phyloP scores from a whole-genome alignment of 371 early-diverging fungal genomes.

The Dinochytrium kinnereticum region DNA sequence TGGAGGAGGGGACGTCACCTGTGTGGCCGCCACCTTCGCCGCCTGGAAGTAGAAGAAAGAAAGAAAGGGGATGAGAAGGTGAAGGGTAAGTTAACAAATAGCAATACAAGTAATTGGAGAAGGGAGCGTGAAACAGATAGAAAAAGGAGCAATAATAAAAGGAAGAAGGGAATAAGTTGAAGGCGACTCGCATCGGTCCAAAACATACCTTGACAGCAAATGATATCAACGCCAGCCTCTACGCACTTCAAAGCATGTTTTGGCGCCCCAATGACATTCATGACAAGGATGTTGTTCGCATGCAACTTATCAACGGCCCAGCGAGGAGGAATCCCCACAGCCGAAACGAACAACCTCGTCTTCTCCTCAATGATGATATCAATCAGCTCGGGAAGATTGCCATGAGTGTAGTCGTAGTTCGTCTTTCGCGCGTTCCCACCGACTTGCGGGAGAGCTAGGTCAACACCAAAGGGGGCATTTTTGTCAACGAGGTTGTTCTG shows the following conservation, averaged over 20 bases:
- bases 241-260: constrained; percentile 41
- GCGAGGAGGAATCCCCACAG: constrained; percentile 43
- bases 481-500: constrained; percentile 24
- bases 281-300: constrained; percentile 33
- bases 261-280: constrained; percentile 45
- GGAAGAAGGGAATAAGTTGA: too few relatives aligned
- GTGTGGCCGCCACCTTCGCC: constrained; percentile 9
- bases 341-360: constrained; percentile 41
- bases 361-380: constrained; percentile 40
- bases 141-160: too few relatives aligned
- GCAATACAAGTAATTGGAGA: too few relatives aligned
- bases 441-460: constrained; percentile 43
- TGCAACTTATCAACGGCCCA: constrained; percentile 47
- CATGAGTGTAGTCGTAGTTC: constrained; percentile 47
- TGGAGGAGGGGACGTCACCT: constrained; percentile 38
- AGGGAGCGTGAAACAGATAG: too few relatives aligned
- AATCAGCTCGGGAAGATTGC: constrained; percentile 43
- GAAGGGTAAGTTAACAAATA: too few relatives aligned
- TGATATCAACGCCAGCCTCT: constrained; percentile 42
- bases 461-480: constrained; percentile 44
- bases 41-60: too few relatives aligned
- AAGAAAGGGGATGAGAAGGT: constrained; percentile 37
- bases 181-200: too few relatives aligned
- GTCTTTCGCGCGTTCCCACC: constrained; percentile 49
- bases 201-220: constrained; percentile 49